Evolutionary conservation across 208 protist species (phyloP).

Genomic region (Wallacemonas sp.): DNA sequence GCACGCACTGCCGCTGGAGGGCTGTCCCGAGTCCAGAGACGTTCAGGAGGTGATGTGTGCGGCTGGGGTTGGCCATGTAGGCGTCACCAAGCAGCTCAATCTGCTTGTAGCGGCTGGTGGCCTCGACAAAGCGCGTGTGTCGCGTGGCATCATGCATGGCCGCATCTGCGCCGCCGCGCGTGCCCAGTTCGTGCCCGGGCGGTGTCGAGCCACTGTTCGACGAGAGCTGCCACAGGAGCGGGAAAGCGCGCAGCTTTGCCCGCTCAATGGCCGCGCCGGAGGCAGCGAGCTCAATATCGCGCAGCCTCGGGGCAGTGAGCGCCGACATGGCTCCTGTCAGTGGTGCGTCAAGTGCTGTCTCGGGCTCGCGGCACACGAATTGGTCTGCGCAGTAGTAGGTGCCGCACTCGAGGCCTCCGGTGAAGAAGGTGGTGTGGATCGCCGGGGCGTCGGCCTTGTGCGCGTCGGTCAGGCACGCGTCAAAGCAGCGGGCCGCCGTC

Average conservation of each 20-base stretch:
- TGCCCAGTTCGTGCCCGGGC: not conserved
- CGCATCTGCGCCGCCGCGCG: constrained; percentile 33
- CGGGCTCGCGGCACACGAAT: constrained; percentile 30
- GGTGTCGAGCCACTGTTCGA: too few relatives aligned
- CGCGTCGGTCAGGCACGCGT: constrained; percentile 36
- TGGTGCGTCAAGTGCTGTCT: not conserved
- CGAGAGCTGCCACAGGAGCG: constrained; percentile 34
- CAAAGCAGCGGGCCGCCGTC: constrained; percentile 51
- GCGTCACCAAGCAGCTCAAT: constrained; percentile 30
- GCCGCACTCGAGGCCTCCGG: constrained; percentile 29
- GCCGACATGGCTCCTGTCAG: too few relatives aligned
- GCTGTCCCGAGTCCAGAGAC: not conserved
- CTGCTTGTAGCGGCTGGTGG: constrained; percentile 6
- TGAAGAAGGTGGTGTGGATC: constrained; percentile 52
- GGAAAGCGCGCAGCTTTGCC: constrained; percentile 53
- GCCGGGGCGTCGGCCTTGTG: constrained; percentile 43
- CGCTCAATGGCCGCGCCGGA: constrained; percentile 41
- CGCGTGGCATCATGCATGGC: constrained; percentile 31
- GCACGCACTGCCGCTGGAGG: constrained; percentile 38
- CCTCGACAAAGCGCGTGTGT: constrained; percentile 30
- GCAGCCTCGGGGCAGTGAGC: constrained; percentile 37
- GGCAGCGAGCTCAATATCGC: constrained; percentile 52
- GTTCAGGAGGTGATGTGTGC: not conserved
- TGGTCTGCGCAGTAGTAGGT: constrained; percentile 84
- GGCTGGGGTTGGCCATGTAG: constrained; percentile 9